phyloP scores from a whole-genome alignment of 345 rosid species.

The Eucalyptus microcorys region DNA sequence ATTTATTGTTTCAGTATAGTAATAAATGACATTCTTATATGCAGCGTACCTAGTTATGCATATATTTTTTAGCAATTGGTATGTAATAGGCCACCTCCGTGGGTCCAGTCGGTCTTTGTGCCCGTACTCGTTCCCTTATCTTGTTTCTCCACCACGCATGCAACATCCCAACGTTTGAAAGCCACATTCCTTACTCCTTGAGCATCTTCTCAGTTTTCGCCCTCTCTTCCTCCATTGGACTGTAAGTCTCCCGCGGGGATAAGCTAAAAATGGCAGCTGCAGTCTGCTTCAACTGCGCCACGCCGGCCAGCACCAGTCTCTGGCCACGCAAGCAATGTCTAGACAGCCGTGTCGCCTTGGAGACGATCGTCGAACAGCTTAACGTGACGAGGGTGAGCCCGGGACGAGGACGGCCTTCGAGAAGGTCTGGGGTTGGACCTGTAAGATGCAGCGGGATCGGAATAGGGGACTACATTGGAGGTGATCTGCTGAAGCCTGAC shows the following conservation, averaged over 20 bases:
- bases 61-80: neutral
- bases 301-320: constrained; percentile 3
- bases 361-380: neutral
- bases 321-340: neutral
- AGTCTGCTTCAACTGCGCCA: constrained; percentile 15
- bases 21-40: neutral
- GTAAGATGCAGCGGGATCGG: constrained; percentile 11
- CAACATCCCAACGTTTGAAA: neutral
- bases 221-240: neutral
- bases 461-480: constrained; percentile 73
- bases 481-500: constrained; percentile 62
- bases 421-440: neutral
- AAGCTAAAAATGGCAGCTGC: constrained; percentile 22
- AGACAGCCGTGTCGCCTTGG: neutral
- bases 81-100: neutral
- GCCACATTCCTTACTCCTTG: neutral
- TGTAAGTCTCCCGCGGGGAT: neutral
- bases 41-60: neutral
- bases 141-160: constrained; percentile 17
- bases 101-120: neutral
- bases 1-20: neutral
- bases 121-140: constrained; percentile 4
- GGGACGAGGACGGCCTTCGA: neutral
- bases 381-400: neutral
- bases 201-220: neutral